A percentile compares a stretch with the other conserved stretches of the same genome.
phyloP scores from a whole-genome alignment of 1,284 basidiomycete genomes.

The Gomphus bonarii region DNA sequence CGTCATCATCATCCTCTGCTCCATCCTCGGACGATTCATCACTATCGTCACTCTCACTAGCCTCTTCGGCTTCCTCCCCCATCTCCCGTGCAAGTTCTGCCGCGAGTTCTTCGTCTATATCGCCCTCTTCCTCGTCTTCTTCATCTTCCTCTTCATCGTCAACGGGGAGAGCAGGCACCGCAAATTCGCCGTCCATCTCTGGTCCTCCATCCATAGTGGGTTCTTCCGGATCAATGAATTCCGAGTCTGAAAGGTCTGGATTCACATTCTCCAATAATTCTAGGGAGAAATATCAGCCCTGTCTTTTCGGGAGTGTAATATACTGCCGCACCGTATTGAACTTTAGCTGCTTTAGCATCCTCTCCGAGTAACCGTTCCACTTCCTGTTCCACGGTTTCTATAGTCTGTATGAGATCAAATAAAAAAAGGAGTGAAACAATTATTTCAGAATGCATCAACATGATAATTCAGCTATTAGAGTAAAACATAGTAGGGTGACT shows the following conservation, averaged over 20 bases:
- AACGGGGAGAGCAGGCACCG: constrained; percentile 28
- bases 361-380: constrained; percentile 87
- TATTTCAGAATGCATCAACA: not conserved
- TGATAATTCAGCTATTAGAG: too few species aligned
- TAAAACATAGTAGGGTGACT: too few species aligned
- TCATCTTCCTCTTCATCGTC: constrained; percentile 36
- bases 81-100: constrained; percentile 25
- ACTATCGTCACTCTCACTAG: constrained; percentile 39
- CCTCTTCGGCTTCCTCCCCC: constrained; percentile 20
- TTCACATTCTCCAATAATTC: constrained; percentile 79
- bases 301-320: not conserved
- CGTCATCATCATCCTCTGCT: constrained; percentile 59
- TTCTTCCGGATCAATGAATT: constrained; percentile 64
- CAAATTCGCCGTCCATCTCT: not conserved
- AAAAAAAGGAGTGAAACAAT: constrained; percentile 1
- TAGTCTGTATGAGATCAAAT: constrained; percentile 45
- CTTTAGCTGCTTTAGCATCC: constrained; percentile 73
- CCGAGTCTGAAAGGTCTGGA: constrained; percentile 79
- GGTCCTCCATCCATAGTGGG: constrained; percentile 36
- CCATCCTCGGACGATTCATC: constrained; percentile 56
- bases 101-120: constrained; percentile 33
- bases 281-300: constrained; percentile 19
- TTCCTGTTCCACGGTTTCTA: constrained; percentile 95
- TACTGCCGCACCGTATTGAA: constrained; percentile 55
- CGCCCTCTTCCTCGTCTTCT: constrained; percentile 66